Conservation (phyloP, 2,329 filamentous ascomycete genomes). For the Talaromyces sp. region DNA sequence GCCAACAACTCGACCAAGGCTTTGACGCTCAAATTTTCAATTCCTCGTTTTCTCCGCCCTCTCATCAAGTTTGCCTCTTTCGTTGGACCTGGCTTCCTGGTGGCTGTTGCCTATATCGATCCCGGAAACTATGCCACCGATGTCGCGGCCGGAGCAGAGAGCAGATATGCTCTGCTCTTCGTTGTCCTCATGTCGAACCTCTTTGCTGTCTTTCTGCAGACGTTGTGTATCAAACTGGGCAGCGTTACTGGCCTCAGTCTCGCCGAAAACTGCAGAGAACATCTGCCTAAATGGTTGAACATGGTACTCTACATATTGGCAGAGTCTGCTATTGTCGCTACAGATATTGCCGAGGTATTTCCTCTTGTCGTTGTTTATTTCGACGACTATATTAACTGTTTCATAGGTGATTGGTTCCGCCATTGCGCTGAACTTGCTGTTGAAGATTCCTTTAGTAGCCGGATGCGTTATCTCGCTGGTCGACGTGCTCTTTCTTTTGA, state of each 20-base stretch:
- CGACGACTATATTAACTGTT: not conserved
- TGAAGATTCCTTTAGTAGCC: constrained; percentile 50
- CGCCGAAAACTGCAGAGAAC: constrained; percentile 60
- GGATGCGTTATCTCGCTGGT: constrained; percentile 54
- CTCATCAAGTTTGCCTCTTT: constrained; percentile 40
- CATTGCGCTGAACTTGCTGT: constrained; percentile 51
- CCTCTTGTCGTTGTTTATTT: not conserved
- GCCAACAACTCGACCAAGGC: constrained; percentile 23
- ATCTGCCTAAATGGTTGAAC: constrained; percentile 62
- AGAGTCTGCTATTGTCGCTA: constrained; percentile 65
- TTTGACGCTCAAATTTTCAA: constrained; percentile 25
- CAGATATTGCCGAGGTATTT: constrained; percentile 62
- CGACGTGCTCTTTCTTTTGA: constrained; percentile 52
- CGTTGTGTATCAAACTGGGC: constrained; percentile 56
- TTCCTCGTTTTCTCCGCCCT: constrained; percentile 20
- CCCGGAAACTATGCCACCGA: constrained; percentile 48
- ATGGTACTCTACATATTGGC: constrained; percentile 57
- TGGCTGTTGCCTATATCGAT: constrained; percentile 47
- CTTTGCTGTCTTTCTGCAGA: constrained; percentile 45
- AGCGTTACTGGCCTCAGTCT: constrained; percentile 65
- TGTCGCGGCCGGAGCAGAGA: constrained; percentile 43
- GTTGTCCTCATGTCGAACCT: constrained; percentile 45
- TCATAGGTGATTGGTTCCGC: constrained; percentile 52
- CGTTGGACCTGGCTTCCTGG: constrained; percentile 44
- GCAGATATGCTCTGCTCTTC: constrained; percentile 41